phyloP scores from a whole-genome alignment of 306 rosid genomes.

The Cicer judaicum region DNA sequence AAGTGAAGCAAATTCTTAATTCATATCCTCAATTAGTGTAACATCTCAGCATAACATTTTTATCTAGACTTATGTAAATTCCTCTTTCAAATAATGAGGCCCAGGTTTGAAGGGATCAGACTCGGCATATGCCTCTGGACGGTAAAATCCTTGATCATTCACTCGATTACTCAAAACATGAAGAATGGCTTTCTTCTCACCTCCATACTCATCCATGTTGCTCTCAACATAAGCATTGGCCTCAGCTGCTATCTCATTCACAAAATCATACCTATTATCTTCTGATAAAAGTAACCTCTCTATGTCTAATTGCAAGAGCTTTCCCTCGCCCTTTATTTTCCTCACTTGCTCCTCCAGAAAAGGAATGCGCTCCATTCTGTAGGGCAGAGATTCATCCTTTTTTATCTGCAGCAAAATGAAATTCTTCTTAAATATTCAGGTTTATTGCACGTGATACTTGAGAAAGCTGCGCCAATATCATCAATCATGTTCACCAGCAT shows the following conservation, averaged over 20 bases:
- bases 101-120: conserved; percentile 82
- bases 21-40: conserved; percentile 6
- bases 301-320: conserved; percentile 71
- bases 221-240: conserved; percentile 80
- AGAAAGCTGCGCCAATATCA: conserved; percentile 29
- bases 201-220: conserved; percentile 82
- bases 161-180: conserved; percentile 84
- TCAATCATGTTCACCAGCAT: conserved; percentile 38
- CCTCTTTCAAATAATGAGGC: conserved; percentile 67
- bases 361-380: conserved; percentile 72
- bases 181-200: conserved; percentile 84
- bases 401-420: conserved; percentile 57
- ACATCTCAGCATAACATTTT: conserved; percentile 20
- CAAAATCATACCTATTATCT: conserved; percentile 83
- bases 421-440: conserved; percentile 39
- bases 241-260: conserved; percentile 88
- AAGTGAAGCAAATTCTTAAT: conserved; percentile 6
- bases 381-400: conserved; percentile 63
- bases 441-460: background rate
- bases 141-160: conserved; percentile 77
- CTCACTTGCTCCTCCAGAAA: conserved; percentile 94
- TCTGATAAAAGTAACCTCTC: conserved; percentile 74
- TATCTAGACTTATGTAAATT: conserved; percentile 48
- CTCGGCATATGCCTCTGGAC: conserved; percentile 82
- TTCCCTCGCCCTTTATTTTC: conserved; percentile 74